Evolutionary conservation across 179 eudicot species (phyloP).

Genomic region (Beta lomatogona): DNA sequence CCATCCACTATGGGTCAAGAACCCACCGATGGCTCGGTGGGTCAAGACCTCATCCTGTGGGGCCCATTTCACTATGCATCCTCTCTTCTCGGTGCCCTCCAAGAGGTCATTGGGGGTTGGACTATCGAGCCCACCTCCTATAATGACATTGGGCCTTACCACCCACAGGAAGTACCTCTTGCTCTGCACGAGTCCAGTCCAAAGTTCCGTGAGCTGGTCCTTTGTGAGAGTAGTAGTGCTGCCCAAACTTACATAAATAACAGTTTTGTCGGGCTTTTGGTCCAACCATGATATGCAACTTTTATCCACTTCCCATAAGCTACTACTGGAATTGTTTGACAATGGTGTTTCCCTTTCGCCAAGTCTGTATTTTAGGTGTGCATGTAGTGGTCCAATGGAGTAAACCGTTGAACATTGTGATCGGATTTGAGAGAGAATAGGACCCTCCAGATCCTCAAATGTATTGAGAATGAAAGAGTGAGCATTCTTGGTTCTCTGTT

Average conservation of each 20-base stretch:
- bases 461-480: slow-evolving; percentile 34
- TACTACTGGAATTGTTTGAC: slow-evolving; percentile 28
- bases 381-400: slow-evolving; percentile 45
- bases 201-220: slow-evolving; percentile 47
- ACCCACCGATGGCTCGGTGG: slow-evolving; percentile 60
- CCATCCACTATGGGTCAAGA: slow-evolving; percentile 64
- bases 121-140: slow-evolving; percentile 21
- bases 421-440: slow-evolving; percentile 31
- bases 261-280: slow-evolving; percentile 43
- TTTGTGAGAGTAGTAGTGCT: slow-evolving; percentile 38
- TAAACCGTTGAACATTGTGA: slow-evolving; percentile 27
- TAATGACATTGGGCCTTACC: slow-evolving; percentile 46
- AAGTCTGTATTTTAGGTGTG: slow-evolving; percentile 27
- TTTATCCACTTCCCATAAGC: slow-evolving; percentile 45
- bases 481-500: background rate
- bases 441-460: slow-evolving; percentile 36
- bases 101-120: slow-evolving; percentile 26
- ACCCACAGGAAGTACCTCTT: slow-evolving; percentile 51
- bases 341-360: background rate
- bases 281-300: slow-evolving; percentile 57
- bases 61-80: slow-evolving; percentile 50
- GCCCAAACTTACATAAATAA: slow-evolving; percentile 57
- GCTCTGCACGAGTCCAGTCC: slow-evolving; percentile 57
- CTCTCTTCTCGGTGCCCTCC: slow-evolving; percentile 47
- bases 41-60: slow-evolving; percentile 61